Conservation (phyloP, 1,284 basidiomycete genomes). For the Ceratobasidium sp. region DNA sequence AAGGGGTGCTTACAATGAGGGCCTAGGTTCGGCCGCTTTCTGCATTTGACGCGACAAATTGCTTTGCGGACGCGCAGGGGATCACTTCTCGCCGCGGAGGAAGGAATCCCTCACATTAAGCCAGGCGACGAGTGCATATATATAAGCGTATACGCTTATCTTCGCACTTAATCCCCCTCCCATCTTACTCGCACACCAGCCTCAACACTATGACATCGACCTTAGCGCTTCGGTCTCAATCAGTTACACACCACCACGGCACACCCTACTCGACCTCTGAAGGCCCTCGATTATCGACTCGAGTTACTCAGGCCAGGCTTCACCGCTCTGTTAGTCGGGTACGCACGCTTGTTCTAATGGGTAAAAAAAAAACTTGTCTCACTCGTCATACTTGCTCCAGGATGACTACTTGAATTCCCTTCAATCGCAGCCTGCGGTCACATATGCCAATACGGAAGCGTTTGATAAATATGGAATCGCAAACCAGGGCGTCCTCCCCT, state of each 20-base stretch:
- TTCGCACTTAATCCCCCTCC: background rate
- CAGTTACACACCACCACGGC: background rate
- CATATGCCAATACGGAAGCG: slow-evolving; percentile 14
- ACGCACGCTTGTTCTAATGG: background rate
- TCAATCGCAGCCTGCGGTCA: background rate
- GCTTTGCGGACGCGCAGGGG: no score
- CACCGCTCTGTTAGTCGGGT: background rate
- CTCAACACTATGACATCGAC: background rate
- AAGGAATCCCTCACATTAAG: no score
- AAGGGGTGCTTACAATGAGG: no score
- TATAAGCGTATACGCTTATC: no score
- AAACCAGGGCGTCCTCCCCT: background rate
- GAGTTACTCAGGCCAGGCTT: slow-evolving; percentile 15
- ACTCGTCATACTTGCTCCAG: slow-evolving; percentile 1
- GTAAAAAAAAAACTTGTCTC: background rate
- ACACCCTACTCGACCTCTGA: slow-evolving; percentile 5
- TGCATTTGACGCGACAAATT: no score
- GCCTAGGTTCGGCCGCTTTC: no score
- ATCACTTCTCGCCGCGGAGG: no score
- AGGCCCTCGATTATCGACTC: background rate
- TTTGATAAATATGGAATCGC: background rate
- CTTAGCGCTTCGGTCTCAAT: background rate
- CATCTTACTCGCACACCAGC: background rate
- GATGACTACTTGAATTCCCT: background rate
- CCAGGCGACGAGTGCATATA: no score